A percentile compares a stretch with the other conserved stretches of the same genome.
These are phyloP conservation scores for Trametes versicolor DNA, from an alignment of 1,284 basidiomycete species.

Conservation along the genomic window DNA sequence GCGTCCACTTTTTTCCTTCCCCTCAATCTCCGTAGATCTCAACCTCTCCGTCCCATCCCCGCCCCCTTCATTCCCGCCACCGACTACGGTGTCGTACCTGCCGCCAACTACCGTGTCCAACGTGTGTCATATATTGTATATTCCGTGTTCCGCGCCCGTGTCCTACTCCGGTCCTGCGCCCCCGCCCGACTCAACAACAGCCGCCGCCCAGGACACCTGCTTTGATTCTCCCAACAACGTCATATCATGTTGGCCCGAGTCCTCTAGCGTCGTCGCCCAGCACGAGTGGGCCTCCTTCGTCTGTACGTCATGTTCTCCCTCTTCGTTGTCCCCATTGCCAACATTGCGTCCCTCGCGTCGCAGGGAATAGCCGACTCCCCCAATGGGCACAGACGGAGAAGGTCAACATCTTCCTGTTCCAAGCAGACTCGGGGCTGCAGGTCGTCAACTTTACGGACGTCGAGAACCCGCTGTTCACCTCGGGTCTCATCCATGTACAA, in stretches of 20 bases:
- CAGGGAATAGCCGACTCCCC: conserved; percentile 64
- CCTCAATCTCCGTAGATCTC: conserved; percentile 13
- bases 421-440: conserved; percentile 64
- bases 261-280: conserved; percentile 64
- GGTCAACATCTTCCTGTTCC: conserved; percentile 78
- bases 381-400: conserved; percentile 52
- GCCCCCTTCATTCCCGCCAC: conserved; percentile 12
- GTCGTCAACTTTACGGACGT: conserved; percentile 54
- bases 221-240: conserved; percentile 67
- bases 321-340: conserved; percentile 18
- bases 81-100: background rate
- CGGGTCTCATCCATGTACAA: conserved; percentile 61
- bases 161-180: conserved; percentile 9
- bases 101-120: background rate
- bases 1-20: conserved; percentile 36
- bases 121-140: conserved; percentile 3
- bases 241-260: conserved; percentile 75
- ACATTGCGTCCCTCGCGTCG: conserved; percentile 7
- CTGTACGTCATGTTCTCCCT: conserved; percentile 60
- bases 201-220: conserved; percentile 46
- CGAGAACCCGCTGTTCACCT: conserved; percentile 60
- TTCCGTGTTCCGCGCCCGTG: background rate
- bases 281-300: conserved; percentile 78
- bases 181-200: conserved; percentile 36
- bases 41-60: conserved; percentile 15